Evolutionary conservation across 2,329 filamentous ascomycete genomes (phyloP).

Genomic region (Westerdykella sp.): DNA sequence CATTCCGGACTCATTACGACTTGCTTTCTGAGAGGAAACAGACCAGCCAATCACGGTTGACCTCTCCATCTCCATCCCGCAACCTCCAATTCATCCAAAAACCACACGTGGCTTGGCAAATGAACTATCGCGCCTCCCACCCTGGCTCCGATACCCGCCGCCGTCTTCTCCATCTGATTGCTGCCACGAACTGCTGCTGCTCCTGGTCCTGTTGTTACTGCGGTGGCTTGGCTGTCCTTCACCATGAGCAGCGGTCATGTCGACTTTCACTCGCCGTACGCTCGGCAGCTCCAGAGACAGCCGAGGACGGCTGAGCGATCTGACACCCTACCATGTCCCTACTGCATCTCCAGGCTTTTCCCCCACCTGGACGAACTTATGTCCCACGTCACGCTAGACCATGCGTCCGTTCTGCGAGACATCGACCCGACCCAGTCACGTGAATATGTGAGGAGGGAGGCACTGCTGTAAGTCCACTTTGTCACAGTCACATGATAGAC

Average conservation of each 20-base stretch:
- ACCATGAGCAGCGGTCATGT: constrained; percentile 15
- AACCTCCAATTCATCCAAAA: too few relatives aligned
- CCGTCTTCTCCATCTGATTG: too few relatives aligned
- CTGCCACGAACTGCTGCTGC: too few relatives aligned
- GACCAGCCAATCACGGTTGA: too few relatives aligned
- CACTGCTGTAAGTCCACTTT: constrained; percentile 16
- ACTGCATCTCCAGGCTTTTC: constrained; percentile 25
- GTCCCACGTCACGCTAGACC: constrained; percentile 23
- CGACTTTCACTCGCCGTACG: constrained; percentile 21
- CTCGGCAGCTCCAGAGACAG: constrained; percentile 23
- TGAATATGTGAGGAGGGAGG: constrained; percentile 18
- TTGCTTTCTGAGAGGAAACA: too few relatives aligned
- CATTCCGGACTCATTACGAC: too few relatives aligned
- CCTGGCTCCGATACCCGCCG: too few relatives aligned
- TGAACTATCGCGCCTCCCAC: too few relatives aligned
- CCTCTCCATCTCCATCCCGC: too few relatives aligned
- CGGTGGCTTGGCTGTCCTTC: too few relatives aligned
- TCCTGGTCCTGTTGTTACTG: too few relatives aligned
- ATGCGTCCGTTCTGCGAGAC: constrained; percentile 16
- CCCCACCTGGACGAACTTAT: constrained; percentile 20
- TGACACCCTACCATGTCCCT: constrained; percentile 25
- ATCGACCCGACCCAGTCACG: constrained; percentile 16
- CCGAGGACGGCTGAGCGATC: constrained; percentile 17
- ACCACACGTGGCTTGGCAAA: too few relatives aligned
- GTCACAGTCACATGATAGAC: constrained; percentile 1